phyloP scores from a whole-genome alignment of 2,329 filamentous ascomycete species.

The Pseudocercospora pini-densiflorae region DNA sequence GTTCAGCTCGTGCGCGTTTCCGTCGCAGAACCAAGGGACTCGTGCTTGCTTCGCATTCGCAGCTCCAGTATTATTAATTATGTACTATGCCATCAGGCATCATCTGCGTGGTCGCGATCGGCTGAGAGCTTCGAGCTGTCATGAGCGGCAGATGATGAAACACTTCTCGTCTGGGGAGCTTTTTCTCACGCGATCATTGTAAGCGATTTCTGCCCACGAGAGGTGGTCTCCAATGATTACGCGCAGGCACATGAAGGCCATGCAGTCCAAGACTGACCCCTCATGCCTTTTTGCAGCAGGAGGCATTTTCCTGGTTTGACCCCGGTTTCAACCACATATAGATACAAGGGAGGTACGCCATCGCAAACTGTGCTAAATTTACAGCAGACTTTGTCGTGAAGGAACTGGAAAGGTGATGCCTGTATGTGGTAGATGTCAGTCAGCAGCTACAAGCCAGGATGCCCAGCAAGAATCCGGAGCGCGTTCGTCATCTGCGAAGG shows the following conservation, averaged over 20 bases:
- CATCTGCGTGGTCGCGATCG: too few species aligned
- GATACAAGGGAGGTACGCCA: neutral
- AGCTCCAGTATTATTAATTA: neutral
- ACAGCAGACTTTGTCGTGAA: neutral
- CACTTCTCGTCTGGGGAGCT: neutral
- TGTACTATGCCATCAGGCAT: too few species aligned
- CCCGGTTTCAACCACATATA: neutral
- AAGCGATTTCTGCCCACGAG: neutral
- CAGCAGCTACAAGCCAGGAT: neutral
- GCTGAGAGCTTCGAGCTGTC: neutral
- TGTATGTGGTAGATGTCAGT: too few species aligned
- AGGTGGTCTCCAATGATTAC: too few species aligned
- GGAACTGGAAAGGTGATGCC: neutral
- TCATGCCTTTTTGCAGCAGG: neutral
- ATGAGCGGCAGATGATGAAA: neutral
- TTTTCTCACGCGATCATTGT: neutral
- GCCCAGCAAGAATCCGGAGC: neutral
- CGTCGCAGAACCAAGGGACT: neutral
- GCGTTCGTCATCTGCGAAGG: neutral
- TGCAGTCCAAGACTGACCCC: too few species aligned
- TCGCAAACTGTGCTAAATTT: neutral
- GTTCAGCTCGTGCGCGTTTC: neutral
- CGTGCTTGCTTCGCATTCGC: neutral
- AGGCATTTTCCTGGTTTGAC: neutral
- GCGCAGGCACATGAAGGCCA: too few species aligned